Conservation (phyloP, 768 basidiomycete species). For the Pholiota conissans region DNA sequence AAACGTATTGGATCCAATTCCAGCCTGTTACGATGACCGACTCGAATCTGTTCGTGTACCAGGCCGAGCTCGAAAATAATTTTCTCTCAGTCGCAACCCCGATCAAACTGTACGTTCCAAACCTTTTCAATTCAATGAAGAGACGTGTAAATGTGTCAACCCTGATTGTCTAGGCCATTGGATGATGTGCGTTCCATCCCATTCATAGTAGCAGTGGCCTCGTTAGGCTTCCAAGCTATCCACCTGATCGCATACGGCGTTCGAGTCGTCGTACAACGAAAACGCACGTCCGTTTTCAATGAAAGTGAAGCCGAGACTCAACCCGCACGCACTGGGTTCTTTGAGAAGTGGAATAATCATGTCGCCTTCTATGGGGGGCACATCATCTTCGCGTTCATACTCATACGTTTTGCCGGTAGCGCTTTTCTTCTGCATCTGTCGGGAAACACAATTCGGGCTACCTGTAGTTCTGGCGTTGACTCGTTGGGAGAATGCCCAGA, state of each 20-base stretch:
- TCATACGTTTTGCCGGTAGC: neutral
- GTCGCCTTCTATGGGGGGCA: neutral
- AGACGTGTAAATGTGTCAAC: neutral
- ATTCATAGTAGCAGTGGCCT: neutral
- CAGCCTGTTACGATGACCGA: no score
- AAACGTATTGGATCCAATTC: no score
- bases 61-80: neutral
- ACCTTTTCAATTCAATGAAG: neutral
- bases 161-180: neutral
- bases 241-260: neutral
- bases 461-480: neutral
- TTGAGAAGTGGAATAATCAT: neutral
- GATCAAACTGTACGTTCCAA: neutral
- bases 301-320: neutral
- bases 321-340: neutral
- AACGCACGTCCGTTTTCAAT: neutral
- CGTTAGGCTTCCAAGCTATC: neutral
- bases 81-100: neutral
- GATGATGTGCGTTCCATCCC: neutral
- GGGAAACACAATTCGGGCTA: neutral
- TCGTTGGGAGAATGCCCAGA: neutral
- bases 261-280: neutral
- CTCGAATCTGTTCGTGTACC: neutral
- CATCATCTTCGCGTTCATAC: neutral
- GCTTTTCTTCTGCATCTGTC: neutral